Evolutionary conservation across 495 filamentous ascomycete genomes (phyloP).

Genomic region (Cercophora scortea): DNA sequence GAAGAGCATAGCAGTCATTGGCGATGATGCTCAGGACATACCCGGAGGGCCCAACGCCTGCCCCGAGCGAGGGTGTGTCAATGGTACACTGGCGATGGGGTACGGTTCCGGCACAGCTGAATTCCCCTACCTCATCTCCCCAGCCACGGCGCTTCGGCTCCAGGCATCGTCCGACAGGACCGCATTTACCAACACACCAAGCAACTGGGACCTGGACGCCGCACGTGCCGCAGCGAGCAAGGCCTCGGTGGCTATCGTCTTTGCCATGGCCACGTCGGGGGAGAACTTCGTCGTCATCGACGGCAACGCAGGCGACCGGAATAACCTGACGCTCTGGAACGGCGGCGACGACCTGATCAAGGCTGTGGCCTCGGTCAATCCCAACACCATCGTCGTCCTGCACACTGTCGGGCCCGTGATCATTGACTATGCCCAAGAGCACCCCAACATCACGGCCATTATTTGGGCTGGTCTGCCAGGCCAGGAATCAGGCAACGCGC

Average conservation of each 20-base stretch:
- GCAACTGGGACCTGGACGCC: constrained; percentile 28
- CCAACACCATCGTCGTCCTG: constrained; percentile 48
- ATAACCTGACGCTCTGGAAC: constrained; percentile 40
- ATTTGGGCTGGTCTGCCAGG: constrained; percentile 47
- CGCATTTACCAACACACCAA: constrained; percentile 18
- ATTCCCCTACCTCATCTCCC: constrained; percentile 59
- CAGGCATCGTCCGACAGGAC: constrained; percentile 22
- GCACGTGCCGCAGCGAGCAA: constrained; percentile 28
- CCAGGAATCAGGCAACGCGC: constrained; percentile 47
- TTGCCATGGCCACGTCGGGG: constrained; percentile 46
- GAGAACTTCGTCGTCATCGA: constrained; percentile 54
- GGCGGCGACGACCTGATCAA: constrained; percentile 44
- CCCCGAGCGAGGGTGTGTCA: constrained; percentile 41
- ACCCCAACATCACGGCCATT: constrained; percentile 53
- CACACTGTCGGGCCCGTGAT: constrained; percentile 46
- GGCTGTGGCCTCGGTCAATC: constrained; percentile 38
- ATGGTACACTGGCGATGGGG: constrained; percentile 47
- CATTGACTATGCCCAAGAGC: constrained; percentile 34
- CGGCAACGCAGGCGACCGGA: constrained; percentile 49
- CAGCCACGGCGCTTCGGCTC: constrained; percentile 45
- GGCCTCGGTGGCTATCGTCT: constrained; percentile 43
- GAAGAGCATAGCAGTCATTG: constrained; percentile 51
- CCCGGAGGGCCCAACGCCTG: constrained; percentile 37
- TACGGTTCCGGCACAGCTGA: constrained; percentile 53
- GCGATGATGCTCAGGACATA: constrained; percentile 52